Evolutionary conservation across 1,139 yeast species (phyloP), one percentile per base, ranked within the genome.

Genomic region (Nakaseomyces kungkrabaensis): DNA sequence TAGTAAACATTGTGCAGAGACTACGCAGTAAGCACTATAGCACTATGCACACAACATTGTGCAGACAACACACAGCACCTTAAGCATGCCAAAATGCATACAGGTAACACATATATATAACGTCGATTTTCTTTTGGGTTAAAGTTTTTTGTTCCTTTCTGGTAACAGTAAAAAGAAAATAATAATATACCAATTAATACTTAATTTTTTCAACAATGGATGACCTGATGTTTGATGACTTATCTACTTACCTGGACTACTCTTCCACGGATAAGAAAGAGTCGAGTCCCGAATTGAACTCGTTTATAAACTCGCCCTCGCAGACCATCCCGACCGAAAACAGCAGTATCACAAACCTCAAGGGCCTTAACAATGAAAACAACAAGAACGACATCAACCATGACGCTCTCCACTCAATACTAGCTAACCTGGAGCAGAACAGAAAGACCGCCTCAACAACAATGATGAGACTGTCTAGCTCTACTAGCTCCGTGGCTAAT

Each of bases 221-320:
- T 17, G 26, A 17, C 6, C 13, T 37, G 31, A 38, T 38, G 42
- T 38, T 38, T 25, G 42, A 38, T n/a, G 40, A 37, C 11, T 26
- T 37, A 8, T 38, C 31, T 11, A 24, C 29, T 5, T 25, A 26
- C 43, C 9, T 37, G 33, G 42, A 38, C 42, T 38, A 38, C 17
- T 10, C 45, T 17, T 9, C 43, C 22, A 13, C 37, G 17, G 29
- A 42, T 27, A 41, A 22, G 10, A 31, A 36, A 13, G 32, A 24
- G 29, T n/a, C 33, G 5, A 38, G 43, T 26, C 44, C 44, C 4
- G 44, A 41, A 10, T 11, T 38, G 42, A 41, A 27, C 34, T 41
- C 44, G 11, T 41, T 41, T 34, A 41, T 41, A 24, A 41, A 41
- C 44, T 41, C 44, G 9, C 44, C 44, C 5, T 41, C 44, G 17